A percentile compares a stretch with the other conserved stretches of the same genome.
Evolutionary conservation across 257 asterid genomes (phyloP).

Genomic region (Solanum tarapatanum): DNA sequence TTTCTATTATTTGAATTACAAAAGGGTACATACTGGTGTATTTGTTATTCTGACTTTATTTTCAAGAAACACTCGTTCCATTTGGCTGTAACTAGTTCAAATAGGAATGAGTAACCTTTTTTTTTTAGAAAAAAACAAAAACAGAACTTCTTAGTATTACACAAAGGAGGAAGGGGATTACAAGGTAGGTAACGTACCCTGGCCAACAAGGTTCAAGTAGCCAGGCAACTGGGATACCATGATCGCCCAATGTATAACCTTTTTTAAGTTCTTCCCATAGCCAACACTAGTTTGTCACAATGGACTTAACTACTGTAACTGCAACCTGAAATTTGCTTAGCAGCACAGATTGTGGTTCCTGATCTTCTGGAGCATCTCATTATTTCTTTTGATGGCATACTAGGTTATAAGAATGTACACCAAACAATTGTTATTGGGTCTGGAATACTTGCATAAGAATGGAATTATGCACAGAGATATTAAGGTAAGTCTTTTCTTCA

Average conservation of each 20-base stretch:
- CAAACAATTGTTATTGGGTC: constrained; percentile 76
- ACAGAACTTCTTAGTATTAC: background rate
- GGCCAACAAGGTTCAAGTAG: background rate
- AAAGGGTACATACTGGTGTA: background rate
- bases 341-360: background rate
- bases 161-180: background rate
- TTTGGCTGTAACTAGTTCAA: background rate
- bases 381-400: constrained; percentile 6
- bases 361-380: background rate
- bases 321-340: background rate
- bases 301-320: background rate
- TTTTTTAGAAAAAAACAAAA: background rate
- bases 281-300: background rate
- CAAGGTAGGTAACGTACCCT: background rate
- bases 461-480: constrained; percentile 98
- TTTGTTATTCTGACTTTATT: background rate
- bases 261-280: background rate
- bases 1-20: background rate
- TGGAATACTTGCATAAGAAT: constrained; percentile 90
- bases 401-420: constrained; percentile 98
- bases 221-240: background rate
- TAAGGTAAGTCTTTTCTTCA: constrained; percentile 40
- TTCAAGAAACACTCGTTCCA: background rate
- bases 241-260: background rate
- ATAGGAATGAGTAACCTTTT: background rate